Conservation (phyloP, 192 early-diverging fungal genomes). For the Dimargaris verticillata region DNA sequence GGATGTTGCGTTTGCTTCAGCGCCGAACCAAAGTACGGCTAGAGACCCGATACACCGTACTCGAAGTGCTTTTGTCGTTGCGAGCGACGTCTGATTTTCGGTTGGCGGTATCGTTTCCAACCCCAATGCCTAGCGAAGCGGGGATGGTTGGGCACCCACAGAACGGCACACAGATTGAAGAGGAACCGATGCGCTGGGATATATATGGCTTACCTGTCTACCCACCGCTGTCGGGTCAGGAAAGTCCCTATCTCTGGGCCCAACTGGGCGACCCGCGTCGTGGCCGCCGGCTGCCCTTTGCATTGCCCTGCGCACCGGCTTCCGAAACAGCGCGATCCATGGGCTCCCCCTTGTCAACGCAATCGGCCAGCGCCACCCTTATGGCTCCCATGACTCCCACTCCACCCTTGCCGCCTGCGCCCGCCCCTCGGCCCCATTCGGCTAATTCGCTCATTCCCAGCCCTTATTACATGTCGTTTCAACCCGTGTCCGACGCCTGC, state of each 20-base stretch:
- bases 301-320: not conserved
- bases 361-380: not conserved
- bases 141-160: not conserved
- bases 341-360: not conserved
- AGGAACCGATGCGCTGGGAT: not conserved
- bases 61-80: not conserved
- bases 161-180: not conserved
- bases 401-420: not conserved
- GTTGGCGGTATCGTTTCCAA: not conserved
- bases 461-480: too few species aligned
- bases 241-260: not conserved
- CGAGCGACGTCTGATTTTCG: not conserved
- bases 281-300: not conserved
- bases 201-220: not conserved
- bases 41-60: slow-evolving; percentile 5
- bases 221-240: not conserved
- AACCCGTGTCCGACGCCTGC: too few species aligned
- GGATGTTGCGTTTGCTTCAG: not conserved
- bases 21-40: not conserved
- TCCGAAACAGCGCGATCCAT: not conserved
- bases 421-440: not conserved
- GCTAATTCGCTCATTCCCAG: too few species aligned
- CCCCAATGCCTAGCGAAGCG: too few species aligned
- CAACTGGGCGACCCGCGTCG: not conserved
- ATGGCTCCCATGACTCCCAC: not conserved